A percentile compares a stretch with the other conserved stretches of the same genome.
These are phyloP conservation scores for Metschnikowia gruessii DNA, from an alignment of 805 yeast species.

Conservation along the genomic window DNA sequence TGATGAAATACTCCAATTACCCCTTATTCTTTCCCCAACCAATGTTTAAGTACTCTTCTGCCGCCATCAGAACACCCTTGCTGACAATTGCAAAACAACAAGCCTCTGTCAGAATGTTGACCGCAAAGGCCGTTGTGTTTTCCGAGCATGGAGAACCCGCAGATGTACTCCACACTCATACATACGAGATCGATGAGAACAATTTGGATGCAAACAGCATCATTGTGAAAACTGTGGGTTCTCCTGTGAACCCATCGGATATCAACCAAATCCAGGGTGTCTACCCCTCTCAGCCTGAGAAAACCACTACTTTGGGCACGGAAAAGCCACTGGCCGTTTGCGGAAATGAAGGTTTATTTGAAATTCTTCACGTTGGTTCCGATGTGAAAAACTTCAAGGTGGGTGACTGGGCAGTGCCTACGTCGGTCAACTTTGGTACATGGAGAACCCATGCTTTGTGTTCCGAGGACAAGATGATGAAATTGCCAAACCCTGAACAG, in stretches of 20 bases:
- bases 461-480: constrained; percentile 49
- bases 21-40: background rate
- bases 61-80: constrained; percentile 5
- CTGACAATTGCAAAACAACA: constrained; percentile 7
- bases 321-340: constrained; percentile 31
- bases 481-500: constrained; percentile 52
- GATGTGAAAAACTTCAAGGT: constrained; percentile 14
- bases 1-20: background rate
- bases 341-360: constrained; percentile 23
- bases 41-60: constrained; percentile 15
- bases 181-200: constrained; percentile 47
- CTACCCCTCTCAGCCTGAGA: constrained; percentile 46
- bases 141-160: constrained; percentile 65
- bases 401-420: constrained; percentile 87
- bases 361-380: constrained; percentile 20
- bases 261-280: constrained; percentile 48
- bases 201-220: constrained; percentile 36
- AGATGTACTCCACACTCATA: constrained; percentile 52
- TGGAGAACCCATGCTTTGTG: constrained; percentile 81
- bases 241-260: constrained; percentile 45
- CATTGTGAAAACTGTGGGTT: constrained; percentile 35
- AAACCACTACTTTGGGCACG: constrained; percentile 54
- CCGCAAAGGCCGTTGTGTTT: constrained; percentile 67
- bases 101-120: constrained; percentile 31
- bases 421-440: constrained; percentile 78